Evolutionary conservation across 2,329 filamentous ascomycete species (phyloP).

Genomic region (Xylariaceae sp.): DNA sequence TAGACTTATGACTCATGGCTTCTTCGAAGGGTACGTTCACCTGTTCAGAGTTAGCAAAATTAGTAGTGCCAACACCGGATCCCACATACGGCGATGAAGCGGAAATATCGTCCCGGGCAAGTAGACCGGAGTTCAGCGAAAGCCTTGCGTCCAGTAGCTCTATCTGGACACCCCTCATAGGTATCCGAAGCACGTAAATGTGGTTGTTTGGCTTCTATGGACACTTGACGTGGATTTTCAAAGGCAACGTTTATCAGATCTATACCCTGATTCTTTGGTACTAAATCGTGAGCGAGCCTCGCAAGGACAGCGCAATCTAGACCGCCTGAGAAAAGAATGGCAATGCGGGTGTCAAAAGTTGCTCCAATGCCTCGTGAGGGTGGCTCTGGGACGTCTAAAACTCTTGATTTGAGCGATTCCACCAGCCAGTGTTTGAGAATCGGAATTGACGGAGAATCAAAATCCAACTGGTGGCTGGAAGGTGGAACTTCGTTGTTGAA

Average conservation of each 20-base stretch:
- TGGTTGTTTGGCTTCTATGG: conserved; percentile 42
- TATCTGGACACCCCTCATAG: conserved; percentile 86
- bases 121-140: conserved; percentile 66
- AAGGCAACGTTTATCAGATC: conserved; percentile 96
- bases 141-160: conserved; percentile 77
- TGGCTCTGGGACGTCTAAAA: conserved; percentile 61
- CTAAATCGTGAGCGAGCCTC: conserved; percentile 70
- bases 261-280: conserved; percentile 65
- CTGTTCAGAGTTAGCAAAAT: conserved; percentile 29
- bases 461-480: conserved; percentile 25
- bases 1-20: conserved; percentile 62
- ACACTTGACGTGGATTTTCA: conserved; percentile 78
- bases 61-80: neutral
- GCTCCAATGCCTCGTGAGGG: conserved; percentile 43
- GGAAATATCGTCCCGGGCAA: conserved; percentile 71
- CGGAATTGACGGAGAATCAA: conserved; percentile 48
- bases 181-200: conserved; percentile 32
- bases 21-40: conserved; percentile 81
- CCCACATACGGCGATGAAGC: conserved; percentile 66
- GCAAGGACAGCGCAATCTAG: conserved; percentile 90
- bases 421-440: conserved; percentile 52
- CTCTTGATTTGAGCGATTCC: conserved; percentile 60
- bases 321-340: conserved; percentile 88
- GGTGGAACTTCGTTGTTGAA: conserved; percentile 48
- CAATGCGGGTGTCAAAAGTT: conserved; percentile 53